A percentile compares a stretch with the other conserved stretches of the same genome.
These are phyloP conservation scores for Chlorella sp. DNA, from an alignment of 139 green algal genomes.

Conservation along the genomic window DNA sequence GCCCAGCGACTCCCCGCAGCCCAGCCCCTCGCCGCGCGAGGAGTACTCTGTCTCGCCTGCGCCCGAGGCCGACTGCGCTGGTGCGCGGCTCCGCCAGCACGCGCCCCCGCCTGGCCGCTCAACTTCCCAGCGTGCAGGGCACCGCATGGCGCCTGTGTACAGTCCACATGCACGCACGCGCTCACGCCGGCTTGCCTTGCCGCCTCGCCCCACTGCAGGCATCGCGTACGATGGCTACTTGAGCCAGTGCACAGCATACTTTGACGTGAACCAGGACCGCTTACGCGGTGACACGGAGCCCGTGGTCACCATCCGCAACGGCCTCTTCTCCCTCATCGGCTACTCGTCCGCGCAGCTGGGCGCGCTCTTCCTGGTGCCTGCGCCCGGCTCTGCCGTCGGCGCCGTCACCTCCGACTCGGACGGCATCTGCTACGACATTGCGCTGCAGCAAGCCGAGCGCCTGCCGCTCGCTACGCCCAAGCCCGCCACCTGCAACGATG, in stretches of 20 bases:
- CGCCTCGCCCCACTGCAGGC: too few relatives aligned
- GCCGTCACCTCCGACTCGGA: neutral
- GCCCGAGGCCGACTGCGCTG: neutral
- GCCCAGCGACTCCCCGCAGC: neutral
- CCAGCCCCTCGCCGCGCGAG: neutral
- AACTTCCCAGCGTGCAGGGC: neutral
- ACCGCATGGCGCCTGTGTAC: neutral
- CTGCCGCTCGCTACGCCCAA: constrained; percentile 5
- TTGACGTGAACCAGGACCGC: neutral
- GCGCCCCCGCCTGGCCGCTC: neutral
- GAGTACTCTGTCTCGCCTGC: neutral
- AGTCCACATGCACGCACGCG: neutral
- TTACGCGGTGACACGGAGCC: neutral
- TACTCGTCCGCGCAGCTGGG: neutral
- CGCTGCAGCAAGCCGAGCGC: neutral
- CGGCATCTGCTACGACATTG: constrained; percentile 9
- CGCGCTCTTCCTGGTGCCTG: neutral
- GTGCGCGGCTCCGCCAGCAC: neutral
- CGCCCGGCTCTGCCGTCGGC: neutral
- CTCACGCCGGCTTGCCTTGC: neutral
- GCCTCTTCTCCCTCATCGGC: neutral
- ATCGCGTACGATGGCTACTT: constrained; percentile 19
- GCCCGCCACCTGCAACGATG: neutral
- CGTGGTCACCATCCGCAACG: neutral
- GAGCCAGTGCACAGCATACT: constrained; percentile 3